These are phyloP conservation scores for Chrysophaeum taylorii DNA, from an alignment of 352 stramenopile genomes.

Conservation along the genomic window DNA sequence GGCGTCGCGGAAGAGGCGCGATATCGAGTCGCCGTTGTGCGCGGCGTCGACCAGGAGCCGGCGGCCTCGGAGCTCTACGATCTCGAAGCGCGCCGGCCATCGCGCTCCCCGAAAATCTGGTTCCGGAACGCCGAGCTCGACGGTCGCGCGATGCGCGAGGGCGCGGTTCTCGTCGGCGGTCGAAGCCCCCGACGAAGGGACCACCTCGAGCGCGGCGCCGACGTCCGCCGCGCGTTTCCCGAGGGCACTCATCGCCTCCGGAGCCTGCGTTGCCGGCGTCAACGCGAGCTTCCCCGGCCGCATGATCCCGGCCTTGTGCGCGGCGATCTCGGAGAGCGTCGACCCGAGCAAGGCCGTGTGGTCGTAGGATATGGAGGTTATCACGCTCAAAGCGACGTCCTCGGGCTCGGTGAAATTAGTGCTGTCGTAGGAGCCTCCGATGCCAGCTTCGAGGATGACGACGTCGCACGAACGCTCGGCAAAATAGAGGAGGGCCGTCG, in stretches of 20 bases:
- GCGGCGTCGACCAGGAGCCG: neutral
- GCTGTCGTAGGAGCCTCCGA: constrained; percentile 84
- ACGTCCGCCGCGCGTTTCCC: neutral
- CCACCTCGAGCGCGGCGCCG: neutral
- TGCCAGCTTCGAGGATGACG: constrained; percentile 88
- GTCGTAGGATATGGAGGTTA: constrained; percentile 86
- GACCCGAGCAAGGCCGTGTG: constrained; percentile 84
- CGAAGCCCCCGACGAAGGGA: neutral
- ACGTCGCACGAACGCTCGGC: constrained; percentile 68
- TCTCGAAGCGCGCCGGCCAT: constrained; percentile 2
- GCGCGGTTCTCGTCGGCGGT: neutral
- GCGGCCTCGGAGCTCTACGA: neutral
- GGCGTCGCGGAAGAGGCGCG: neutral
- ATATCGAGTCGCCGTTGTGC: neutral
- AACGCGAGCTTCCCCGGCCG: neutral
- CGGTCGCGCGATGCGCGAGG: neutral
- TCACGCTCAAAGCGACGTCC: constrained; percentile 48
- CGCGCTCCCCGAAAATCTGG: neutral
- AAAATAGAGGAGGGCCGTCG: constrained; percentile 17
- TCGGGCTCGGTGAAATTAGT: constrained; percentile 81
- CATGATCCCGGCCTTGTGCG: constrained; percentile 58
- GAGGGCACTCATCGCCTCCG: constrained; percentile 6
- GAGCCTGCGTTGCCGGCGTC: neutral
- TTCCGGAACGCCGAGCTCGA: neutral
- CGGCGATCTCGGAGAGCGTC: constrained; percentile 77